phyloP scores from a whole-genome alignment of 2,329 filamentous ascomycete genomes.

The Paecilomyces niveus region DNA sequence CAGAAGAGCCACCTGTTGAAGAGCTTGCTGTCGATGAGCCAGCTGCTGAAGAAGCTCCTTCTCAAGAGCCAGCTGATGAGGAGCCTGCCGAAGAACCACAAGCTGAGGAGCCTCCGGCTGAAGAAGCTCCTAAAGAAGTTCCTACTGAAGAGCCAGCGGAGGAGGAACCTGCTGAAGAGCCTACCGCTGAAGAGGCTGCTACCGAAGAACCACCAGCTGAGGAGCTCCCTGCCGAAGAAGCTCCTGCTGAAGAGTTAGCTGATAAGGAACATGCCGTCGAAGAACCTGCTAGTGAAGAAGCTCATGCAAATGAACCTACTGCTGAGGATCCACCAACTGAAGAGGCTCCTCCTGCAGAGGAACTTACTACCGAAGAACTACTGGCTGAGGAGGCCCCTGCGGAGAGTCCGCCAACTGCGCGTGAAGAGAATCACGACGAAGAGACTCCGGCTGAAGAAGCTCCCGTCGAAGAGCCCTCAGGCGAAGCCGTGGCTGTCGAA shows the following conservation, averaged over 20 bases:
- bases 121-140: constrained; percentile 3
- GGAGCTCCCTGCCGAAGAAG: constrained; percentile 9
- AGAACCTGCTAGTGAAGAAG: constrained; percentile 8
- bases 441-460: constrained; percentile 11
- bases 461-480: constrained; percentile 9
- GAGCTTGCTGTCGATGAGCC: constrained; percentile 7
- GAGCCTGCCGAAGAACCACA: not conserved
- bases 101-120: constrained; percentile 9
- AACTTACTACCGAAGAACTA: constrained; percentile 7
- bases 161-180: constrained; percentile 8
- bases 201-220: constrained; percentile 4
- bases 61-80: constrained; percentile 5
- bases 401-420: constrained; percentile 1
- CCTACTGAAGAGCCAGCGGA: constrained; percentile 5
- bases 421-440: constrained; percentile 6
- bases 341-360: constrained; percentile 2
- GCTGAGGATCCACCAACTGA: constrained; percentile 9
- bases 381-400: constrained; percentile 9
- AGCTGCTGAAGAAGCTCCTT: constrained; percentile 7
- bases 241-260: constrained; percentile 7
- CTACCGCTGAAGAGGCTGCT: constrained; percentile 9
- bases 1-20: constrained; percentile 9
- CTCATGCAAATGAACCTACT: constrained; percentile 7
- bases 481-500: constrained; percentile 5
- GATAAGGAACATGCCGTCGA: constrained; percentile 10